Evolutionary conservation across 139 green algal species (phyloP).

Genomic region (Tetradesmus obliquus): DNA sequence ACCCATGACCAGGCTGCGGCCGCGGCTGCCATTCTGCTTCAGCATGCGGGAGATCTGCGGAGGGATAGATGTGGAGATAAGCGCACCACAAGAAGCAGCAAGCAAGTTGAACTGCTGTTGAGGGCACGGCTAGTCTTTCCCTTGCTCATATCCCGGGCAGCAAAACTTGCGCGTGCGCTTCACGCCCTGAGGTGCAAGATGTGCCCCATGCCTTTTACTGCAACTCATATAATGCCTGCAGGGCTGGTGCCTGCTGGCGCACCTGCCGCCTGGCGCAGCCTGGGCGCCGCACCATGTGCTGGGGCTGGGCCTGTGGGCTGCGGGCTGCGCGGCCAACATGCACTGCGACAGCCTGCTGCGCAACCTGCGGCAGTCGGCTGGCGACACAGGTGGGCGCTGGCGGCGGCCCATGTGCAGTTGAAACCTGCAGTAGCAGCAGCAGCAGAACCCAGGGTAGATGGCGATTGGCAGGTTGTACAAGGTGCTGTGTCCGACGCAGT

Average conservation of each 20-base stretch:
- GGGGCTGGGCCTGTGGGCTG: constrained; percentile 61
- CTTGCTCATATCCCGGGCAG: no score
- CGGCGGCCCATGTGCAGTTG: background rate
- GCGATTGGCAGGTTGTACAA: background rate
- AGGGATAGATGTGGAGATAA: no score
- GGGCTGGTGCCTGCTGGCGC: constrained; percentile 51
- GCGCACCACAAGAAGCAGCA: no score
- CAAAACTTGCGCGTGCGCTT: no score
- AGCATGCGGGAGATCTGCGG: no score
- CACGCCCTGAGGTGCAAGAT: no score
- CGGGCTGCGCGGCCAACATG: constrained; percentile 72
- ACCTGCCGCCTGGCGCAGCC: constrained; percentile 20
- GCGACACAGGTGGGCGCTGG: constrained; percentile 57
- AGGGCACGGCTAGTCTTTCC: no score
- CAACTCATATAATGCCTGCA: constrained; percentile 3
- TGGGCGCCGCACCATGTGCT: constrained; percentile 1
- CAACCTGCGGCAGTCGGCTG: constrained; percentile 62
- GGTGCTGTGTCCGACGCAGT: background rate
- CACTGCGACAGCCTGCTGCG: constrained; percentile 70
- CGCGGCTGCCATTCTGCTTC: no score
- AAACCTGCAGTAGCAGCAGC: background rate
- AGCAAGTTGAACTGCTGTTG: no score
- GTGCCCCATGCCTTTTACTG: no score
- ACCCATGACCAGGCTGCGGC: no score
- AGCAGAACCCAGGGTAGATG: background rate